Base-by-base conservation (phyloP, 176 grass and related monocot genomes). In the Zoysia japonica region DNA sequence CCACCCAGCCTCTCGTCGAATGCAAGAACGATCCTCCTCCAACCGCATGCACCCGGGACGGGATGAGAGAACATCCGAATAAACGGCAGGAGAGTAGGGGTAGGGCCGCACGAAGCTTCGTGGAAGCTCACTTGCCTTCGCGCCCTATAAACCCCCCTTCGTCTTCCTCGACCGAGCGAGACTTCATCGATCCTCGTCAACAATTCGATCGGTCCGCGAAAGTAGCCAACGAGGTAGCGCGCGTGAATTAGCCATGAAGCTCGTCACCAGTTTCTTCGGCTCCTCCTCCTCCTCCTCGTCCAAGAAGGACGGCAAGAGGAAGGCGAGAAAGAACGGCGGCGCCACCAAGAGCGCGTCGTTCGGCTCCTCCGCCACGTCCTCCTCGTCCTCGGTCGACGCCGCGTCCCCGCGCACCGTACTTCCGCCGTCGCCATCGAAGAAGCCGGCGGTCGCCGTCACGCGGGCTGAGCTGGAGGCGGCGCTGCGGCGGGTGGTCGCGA, bases 391-490 rank as follows among this genome's bases (percentile, higher is more conserved):
- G 28, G 68, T 68, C 37, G 81, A 56, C 6, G 53, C 76, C 2
- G 28, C 28, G 28, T 28, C 28, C 28, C 86, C 80, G 10, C 71
- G 80, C 39, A 68, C 75, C 61, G 68, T 88, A 10, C 69, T 84
- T 28, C 28, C 28, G 9, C 56, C 59, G n/a, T 11, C 73, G n/a
- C 37, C 50, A 6, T 48, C 4, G 67, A 56, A 6, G n/a, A 60
- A 47, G 15, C 13, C 78, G 28, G 28, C 39, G 47, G 9, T 41
- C 66, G 51, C 80, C 63, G 55, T 78, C 70, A 85, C 80, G 68
- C 77, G 74, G 40, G 66, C 74, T 86, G 77, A 87, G 56, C 62
- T 92, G 61, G 84, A 77, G 82, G 74, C 82, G 51, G 82, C 68
- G 12, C 38, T 54, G 40, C 74, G 80, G n/a, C 56, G 66, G 5